Base-by-base conservation (phyloP, 2,329 filamentous ascomycete species). In the Penicillium aurantiogriseum region DNA sequence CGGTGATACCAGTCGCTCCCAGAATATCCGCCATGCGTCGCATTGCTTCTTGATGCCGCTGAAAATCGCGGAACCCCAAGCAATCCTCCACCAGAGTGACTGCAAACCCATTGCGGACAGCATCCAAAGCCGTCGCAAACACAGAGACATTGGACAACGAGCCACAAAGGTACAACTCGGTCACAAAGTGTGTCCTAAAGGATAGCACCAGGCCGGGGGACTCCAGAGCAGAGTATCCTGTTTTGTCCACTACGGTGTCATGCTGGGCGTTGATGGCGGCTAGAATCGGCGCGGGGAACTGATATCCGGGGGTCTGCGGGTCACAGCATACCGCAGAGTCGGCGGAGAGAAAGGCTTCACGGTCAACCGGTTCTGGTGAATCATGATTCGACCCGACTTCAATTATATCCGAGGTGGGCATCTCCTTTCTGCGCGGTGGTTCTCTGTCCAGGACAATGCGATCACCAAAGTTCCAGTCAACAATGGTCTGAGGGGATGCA, bases 1-100 rank as follows among this genome's bases (percentile, higher is more conserved):
- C 84, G 2, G 81, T 81, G 29, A 87, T 79, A 3, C 88, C 79
- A 45, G 86, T 84, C 46, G 89, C 91, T 31, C 89, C 91, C 59
- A 92, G 89, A 51, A 90, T 83, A 42, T 91, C 85, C 2, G 85
- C 81, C 71, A 96, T 87, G 54, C 86, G 85, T 51, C 83, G 81
- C 64, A 95, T 79, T 0, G 92, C 89, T 62, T 85, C 80, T 44
- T 84, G 79, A 65, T 96, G 91, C 43, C 91, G 85, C 19, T 79
- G 74, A 57, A 86, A 84, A 65, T 81, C 86, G 46, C 90, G 85
- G 69, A 88, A 96, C 11, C 92, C 92, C 54, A 96, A 85, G 72
- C 92, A 97, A 71, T 97, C 92, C 51, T 94, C 88, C 39, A 97
- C 79, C 13, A 97, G 79, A 5, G 89, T 94, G 68, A 97, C 91